Evolutionary conservation across 2,329 filamentous ascomycete species (phyloP), one percentile per base, ranked within the genome.

Genomic region (Keithomyces neogunnii): DNA sequence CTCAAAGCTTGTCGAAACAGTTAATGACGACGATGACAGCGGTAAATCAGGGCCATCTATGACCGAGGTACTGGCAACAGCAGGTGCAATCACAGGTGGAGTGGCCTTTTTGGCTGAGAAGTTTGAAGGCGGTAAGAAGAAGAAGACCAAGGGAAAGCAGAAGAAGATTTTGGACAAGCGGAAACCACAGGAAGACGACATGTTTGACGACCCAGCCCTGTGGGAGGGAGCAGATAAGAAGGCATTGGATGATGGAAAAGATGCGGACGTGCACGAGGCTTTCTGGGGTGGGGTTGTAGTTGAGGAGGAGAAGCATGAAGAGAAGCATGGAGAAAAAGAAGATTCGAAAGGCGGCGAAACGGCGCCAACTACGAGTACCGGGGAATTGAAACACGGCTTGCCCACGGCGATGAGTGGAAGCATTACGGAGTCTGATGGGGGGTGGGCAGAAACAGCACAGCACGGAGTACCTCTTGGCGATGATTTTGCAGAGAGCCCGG

Each of bases 161-260:
- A 67, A 67, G 55, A 68, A 68, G 61, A 62, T 62, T 45, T 60
- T 69, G 53, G 73, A 74, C 56, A 69, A 69, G 55, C 64, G 68
- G 55, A 60, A 64, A 36, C 51, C 65, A 10, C 61, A 60, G 47
- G 67, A 69, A 11, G 71, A 75, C 44, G 71, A 75, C 56, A 59
- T 72, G 32, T 72, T 74, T 59, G 70, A 76, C 54, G 69, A 75
- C 56, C 62, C 69, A 48, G 62, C 66, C 13, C 59, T 74, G 30
- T 73, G 71, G 72, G 70, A 76, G 57, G 69, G 68, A 29, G 65
- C 66, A 10, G 69, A 74, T 44, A 67, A 66, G 53, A 72, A 66
- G 53, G 55, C 55, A 6, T 38, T 68, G 13, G 57, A 63, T 46
- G 62, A 60, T 42, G 56, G 53, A 38, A 47, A 33, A 51, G 56